Conservation (phyloP, 768 basidiomycete species). For the Gymnopilus junonius region DNA sequence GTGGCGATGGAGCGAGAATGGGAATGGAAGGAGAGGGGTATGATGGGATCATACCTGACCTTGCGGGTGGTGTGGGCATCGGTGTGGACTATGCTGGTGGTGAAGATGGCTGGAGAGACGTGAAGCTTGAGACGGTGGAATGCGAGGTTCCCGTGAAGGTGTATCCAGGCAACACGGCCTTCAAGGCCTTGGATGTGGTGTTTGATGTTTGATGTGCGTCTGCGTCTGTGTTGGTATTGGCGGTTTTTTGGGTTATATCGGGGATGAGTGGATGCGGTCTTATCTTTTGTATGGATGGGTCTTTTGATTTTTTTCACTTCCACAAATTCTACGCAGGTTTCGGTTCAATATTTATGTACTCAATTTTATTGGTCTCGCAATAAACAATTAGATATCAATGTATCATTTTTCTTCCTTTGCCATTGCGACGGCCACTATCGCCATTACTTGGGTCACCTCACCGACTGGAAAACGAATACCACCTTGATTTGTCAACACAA, state of each 20-base stretch:
- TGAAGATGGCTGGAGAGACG: constrained; percentile 67
- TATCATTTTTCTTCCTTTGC: background rate
- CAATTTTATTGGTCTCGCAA: background rate
- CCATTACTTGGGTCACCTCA: too few relatives aligned
- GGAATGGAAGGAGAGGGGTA: constrained; percentile 37
- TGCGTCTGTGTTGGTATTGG: too few relatives aligned
- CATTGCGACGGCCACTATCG: too few relatives aligned
- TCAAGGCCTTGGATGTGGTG: constrained; percentile 77
- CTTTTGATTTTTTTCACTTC: background rate
- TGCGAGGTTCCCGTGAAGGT: constrained; percentile 91
- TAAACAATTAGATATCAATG: background rate
- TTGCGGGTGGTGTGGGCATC: constrained; percentile 53
- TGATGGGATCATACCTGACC: constrained; percentile 52
- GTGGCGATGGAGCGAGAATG: constrained; percentile 52
- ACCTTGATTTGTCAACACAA: too few relatives aligned
- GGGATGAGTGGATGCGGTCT: too few relatives aligned
- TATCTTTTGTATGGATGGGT: background rate
- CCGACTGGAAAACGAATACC: too few relatives aligned
- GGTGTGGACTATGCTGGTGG: constrained; percentile 53
- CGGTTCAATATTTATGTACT: background rate
- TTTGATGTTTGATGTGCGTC: constrained; percentile 70
- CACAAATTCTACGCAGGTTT: background rate
- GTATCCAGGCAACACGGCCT: constrained; percentile 89
- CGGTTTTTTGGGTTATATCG: background rate
- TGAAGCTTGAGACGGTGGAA: constrained; percentile 86